These are phyloP conservation scores for Russula virescens DNA, from an alignment of 768 basidiomycete species.

Conservation along the genomic window DNA sequence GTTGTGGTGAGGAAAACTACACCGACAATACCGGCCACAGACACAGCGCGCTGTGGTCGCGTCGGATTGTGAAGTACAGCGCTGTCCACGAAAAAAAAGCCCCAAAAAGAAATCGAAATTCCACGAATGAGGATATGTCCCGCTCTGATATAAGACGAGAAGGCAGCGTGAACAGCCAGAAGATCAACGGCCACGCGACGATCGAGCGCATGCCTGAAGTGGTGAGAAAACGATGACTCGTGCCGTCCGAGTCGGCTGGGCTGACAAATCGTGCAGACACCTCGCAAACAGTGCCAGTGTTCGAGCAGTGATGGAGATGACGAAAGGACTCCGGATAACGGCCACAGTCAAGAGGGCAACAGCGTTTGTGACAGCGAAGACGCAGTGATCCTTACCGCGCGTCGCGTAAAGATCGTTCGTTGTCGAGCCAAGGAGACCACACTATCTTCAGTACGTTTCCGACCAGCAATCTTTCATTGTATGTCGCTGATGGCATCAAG, in stretches of 20 bases:
- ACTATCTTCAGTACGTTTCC: background rate
- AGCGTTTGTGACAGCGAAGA: constrained; percentile 5
- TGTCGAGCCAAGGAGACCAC: constrained; percentile 7
- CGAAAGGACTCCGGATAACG: background rate
- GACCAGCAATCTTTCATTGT: background rate
- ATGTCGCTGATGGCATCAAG: background rate
- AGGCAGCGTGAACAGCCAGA: constrained; percentile 3
- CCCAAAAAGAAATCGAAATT: constrained; percentile 11
- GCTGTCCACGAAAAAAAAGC: background rate
- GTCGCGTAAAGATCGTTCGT: constrained; percentile 10
- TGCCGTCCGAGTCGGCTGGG: background rate
- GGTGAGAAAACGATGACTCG: constrained; percentile 5
- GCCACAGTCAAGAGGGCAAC: constrained; percentile 6
- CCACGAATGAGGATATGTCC: constrained; percentile 8
- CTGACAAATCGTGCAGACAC: constrained; percentile 8
- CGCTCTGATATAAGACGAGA: constrained; percentile 17
- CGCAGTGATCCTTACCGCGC: constrained; percentile 5
- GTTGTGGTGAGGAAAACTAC: constrained; percentile 8
- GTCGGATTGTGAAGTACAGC: background rate
- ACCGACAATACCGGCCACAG: constrained; percentile 13
- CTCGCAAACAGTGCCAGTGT: background rate
- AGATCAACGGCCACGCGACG: constrained; percentile 20
- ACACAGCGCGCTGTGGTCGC: constrained; percentile 2
- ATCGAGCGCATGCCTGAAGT: constrained; percentile 13
- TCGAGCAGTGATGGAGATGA: background rate